Conservation (phyloP, 371 early-diverging fungal genomes). For the Conidiobolus coronatus region DNA sequence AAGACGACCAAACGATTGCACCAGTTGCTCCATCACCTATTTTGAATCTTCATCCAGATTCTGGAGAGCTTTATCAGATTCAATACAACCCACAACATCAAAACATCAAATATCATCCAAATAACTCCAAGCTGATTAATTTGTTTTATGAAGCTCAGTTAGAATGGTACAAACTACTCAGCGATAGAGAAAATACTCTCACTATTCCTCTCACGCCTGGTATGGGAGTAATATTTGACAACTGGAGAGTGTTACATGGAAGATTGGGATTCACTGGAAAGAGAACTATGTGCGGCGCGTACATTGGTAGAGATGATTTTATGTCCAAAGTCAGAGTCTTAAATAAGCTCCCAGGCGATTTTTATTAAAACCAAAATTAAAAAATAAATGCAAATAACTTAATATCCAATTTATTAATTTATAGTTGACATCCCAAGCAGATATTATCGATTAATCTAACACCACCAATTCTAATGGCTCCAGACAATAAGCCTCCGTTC, state of each 20-base stretch:
- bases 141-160: slow-evolving; percentile 54
- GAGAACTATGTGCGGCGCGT: slow-evolving; percentile 52
- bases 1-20: too few species aligned
- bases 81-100: too few species aligned
- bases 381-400: too few species aligned
- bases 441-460: slow-evolving; percentile 88
- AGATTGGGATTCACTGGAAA: slow-evolving; percentile 51
- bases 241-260: slow-evolving; percentile 75
- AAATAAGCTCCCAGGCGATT: too few species aligned
- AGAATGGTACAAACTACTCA: slow-evolving; percentile 40
- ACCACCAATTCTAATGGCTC: slow-evolving; percentile 70
- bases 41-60: too few species aligned
- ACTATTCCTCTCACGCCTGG: slow-evolving; percentile 47
- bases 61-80: too few species aligned
- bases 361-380: too few species aligned
- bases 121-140: too few species aligned
- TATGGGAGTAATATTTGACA: slow-evolving; percentile 52
- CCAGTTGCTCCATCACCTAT: too few species aligned
- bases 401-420: too few species aligned
- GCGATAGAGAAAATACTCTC: slow-evolving; percentile 40
- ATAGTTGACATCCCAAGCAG: slow-evolving; percentile 14
- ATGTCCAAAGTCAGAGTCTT: neutral
- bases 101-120: too few species aligned
- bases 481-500: slow-evolving; percentile 61
- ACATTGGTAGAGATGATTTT: slow-evolving; percentile 59